Evolutionary conservation across 345 rosid species (phyloP), one percentile per base, ranked within the genome.

Genomic region (Psidium friedrichsthalianum): DNA sequence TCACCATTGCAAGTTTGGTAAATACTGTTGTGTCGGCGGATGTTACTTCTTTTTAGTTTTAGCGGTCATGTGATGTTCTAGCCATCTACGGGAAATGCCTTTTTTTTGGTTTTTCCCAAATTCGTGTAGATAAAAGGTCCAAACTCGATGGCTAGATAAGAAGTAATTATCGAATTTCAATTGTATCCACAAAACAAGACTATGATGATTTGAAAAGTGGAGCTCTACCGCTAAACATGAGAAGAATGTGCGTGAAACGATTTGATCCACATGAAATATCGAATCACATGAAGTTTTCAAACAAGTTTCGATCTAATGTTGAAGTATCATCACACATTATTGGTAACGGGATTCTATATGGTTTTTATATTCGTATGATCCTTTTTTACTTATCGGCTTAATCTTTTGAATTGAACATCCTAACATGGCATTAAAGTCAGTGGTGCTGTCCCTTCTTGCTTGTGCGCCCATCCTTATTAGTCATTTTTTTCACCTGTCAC

Each of bases 391-490:
- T 29, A 1, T 15, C 11, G 0, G 9, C 3, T 29, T 8, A 29
- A 29, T 0, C 6, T 7, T 29, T 29, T 3, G 11, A 64, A 5
- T 8, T 3, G 8, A 2, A 29, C 10, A 5, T 29, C 29, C 36
- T 61, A 1, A 0, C 0, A 0, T 3, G 5, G 9, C 14, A 14
- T 29, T 1, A 29, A 1, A 61, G 5, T 0, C 0, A 14, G 0
- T 13, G 74, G 10, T 18, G 14, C 21, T 9, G 6, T 27, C 2
- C 1, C 2, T 27, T 29, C 3, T 8, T 8, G 36, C 0, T 1
- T 0, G 3, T 36, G 40, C 18, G 47, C 36, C 20, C 76, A 3
- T 64, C 1, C 1, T 2, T 6, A 69, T 64, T 5, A 3, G 4
- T 64, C 44, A 16, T 5, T 25, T 24, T 5, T 25, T n/a, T 14